These are phyloP conservation scores for Cucurbitaria berberidis DNA, from an alignment of 2,329 filamentous ascomycete genomes.

Conservation along the genomic window DNA sequence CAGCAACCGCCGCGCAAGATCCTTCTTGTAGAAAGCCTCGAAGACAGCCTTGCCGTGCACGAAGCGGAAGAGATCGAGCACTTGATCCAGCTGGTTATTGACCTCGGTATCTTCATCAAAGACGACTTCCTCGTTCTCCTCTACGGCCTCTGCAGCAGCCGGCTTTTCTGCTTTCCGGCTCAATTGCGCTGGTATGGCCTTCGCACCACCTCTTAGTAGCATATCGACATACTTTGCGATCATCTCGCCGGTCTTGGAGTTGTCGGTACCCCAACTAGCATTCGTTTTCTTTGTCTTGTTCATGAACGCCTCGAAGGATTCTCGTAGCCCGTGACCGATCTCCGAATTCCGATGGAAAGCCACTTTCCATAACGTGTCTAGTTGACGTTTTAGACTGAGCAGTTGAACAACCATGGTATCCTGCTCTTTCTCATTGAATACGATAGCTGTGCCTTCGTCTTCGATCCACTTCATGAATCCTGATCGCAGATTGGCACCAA, in stretches of 20 bases:
- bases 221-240: slow-evolving; percentile 96
- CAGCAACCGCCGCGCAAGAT: slow-evolving; percentile 84
- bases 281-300: slow-evolving; percentile 80
- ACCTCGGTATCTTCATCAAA: slow-evolving; percentile 92
- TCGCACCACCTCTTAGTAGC: slow-evolving; percentile 84
- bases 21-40: slow-evolving; percentile 99
- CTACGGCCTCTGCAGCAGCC: slow-evolving; percentile 64
- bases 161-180: slow-evolving; percentile 64
- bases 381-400: slow-evolving; percentile 76
- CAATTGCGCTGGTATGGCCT: slow-evolving; percentile 75
- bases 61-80: slow-evolving; percentile 92
- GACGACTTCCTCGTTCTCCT: slow-evolving; percentile 65
- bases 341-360: slow-evolving; percentile 80
- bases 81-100: slow-evolving; percentile 89
- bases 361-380: slow-evolving; percentile 77
- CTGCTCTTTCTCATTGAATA: slow-evolving; percentile 77
- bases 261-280: slow-evolving; percentile 77
- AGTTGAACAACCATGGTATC: slow-evolving; percentile 87
- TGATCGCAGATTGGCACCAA: slow-evolving; percentile 71
- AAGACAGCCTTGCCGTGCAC: slow-evolving; percentile 98
- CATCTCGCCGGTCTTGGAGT: slow-evolving; percentile 97
- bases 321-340: slow-evolving; percentile 78
- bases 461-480: slow-evolving; percentile 84
- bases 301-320: slow-evolving; percentile 88
- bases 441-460: slow-evolving; percentile 74